Conservation (phyloP, 495 filamentous ascomycete genomes). For the Aspergillus asperescens region DNA sequence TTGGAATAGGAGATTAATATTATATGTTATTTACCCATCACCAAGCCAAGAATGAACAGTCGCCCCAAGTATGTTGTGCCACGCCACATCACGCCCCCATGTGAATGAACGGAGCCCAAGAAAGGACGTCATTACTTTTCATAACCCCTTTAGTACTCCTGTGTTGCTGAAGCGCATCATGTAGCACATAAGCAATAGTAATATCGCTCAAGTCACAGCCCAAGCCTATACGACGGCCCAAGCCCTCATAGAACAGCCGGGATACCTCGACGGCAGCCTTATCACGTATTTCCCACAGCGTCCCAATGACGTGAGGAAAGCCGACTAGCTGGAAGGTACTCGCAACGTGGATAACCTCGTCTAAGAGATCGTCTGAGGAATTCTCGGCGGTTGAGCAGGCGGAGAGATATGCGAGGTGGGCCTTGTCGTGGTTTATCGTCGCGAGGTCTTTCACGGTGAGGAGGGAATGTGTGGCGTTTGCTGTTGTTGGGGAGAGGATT, state of each 20-base stretch:
- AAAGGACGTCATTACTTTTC: neutral
- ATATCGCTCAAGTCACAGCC: neutral
- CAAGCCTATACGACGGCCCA: neutral
- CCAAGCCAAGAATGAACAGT: no score
- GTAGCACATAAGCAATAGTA: neutral
- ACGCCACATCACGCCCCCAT: slow-evolving; percentile 1
- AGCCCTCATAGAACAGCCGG: slow-evolving; percentile 1
- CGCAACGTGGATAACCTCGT: slow-evolving; percentile 13
- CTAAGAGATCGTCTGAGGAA: neutral
- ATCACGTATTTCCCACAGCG: neutral
- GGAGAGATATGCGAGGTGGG: slow-evolving; percentile 11
- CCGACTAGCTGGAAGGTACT: slow-evolving; percentile 13
- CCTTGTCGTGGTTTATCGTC: neutral
- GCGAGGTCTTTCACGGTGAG: slow-evolving; percentile 2
- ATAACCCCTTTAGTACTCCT: neutral
- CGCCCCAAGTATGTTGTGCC: no score
- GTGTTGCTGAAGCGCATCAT: neutral
- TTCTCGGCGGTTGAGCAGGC: slow-evolving; percentile 16
- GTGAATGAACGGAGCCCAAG: neutral
- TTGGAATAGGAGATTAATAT: no score
- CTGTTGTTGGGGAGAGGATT: neutral
- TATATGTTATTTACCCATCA: no score
- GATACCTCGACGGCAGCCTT: neutral
- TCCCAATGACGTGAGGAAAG: slow-evolving; percentile 9
- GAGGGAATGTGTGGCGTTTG: neutral